phyloP scores from a whole-genome alignment of 1,284 basidiomycete species.

The Moesziomyces sp. region DNA sequence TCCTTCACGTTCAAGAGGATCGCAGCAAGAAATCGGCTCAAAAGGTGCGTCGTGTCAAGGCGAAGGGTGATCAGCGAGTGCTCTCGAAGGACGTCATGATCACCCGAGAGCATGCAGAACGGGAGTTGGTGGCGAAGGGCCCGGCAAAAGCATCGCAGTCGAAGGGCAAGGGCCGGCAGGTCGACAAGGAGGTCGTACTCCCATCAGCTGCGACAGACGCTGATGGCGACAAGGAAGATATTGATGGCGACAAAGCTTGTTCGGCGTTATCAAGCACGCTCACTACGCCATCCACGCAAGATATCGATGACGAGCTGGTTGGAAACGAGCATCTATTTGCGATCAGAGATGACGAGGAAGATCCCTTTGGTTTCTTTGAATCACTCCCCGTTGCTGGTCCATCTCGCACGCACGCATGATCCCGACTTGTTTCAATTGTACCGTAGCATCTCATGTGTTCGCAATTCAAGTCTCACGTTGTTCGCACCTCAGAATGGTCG shows the following conservation, averaged over 20 bases:
- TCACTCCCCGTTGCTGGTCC: not conserved
- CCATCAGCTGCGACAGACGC: constrained; percentile 1
- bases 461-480: constrained; percentile 6
- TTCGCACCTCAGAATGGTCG: too few relatives aligned
- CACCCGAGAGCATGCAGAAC: constrained; percentile 12
- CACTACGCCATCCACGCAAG: too few relatives aligned
- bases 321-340: too few relatives aligned
- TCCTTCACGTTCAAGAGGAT: constrained; percentile 3
- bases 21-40: not conserved
- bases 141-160: not conserved
- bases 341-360: too few relatives aligned
- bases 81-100: constrained; percentile 8
- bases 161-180: not conserved
- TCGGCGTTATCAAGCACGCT: too few relatives aligned
- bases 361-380: constrained; percentile 1
- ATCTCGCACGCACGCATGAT: not conserved
- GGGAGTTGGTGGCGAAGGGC: constrained; percentile 5
- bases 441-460: not conserved
- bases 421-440: constrained; percentile 5
- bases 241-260: too few relatives aligned
- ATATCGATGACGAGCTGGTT: too few relatives aligned
- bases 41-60: not conserved
- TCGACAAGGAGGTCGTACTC: constrained; percentile 7
- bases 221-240: not conserved
- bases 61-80: not conserved